Percentiles rank a stretch among this genome's conserved stretches.
Conservation (phyloP, 164 flowering plant species). For the Chimonanthus salicifolius region DNA sequence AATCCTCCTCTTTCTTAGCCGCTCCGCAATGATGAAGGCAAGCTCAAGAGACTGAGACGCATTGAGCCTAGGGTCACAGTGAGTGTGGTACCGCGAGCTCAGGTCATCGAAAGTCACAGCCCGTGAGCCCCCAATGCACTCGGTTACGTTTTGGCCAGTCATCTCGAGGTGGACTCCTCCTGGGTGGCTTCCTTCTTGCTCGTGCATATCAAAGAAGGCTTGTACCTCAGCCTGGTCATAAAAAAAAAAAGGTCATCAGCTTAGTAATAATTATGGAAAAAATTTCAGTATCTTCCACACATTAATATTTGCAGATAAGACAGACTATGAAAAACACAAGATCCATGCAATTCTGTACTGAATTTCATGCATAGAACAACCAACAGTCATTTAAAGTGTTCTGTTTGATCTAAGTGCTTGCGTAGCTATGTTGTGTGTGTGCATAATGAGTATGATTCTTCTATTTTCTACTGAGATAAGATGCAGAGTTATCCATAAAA, state of each 20-base stretch:
- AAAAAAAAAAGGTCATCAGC: neutral
- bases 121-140: constrained; percentile 88
- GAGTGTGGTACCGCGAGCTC: constrained; percentile 88
- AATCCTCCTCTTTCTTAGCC: constrained; percentile 72
- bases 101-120: constrained; percentile 85
- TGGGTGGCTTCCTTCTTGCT: constrained; percentile 89
- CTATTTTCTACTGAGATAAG: neutral
- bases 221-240: constrained; percentile 65
- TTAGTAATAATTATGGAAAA: no score
- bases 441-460: neutral
- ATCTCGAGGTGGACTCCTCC: constrained; percentile 92
- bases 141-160: constrained; percentile 91
- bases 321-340: no score
- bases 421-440: neutral
- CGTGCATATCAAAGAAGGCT: constrained; percentile 92
- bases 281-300: no score
- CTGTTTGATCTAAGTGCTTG: neutral
- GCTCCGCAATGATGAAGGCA: constrained; percentile 81
- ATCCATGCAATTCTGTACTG: no score
- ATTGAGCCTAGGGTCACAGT: constrained; percentile 90
- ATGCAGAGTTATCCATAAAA: neutral
- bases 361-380: no score
- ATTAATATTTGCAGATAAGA: no score
- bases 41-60: constrained; percentile 96
- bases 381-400: no score